These are phyloP conservation scores for Podospora pseudocomata DNA, from an alignment of 495 filamentous ascomycete species.

Conservation along the genomic window DNA sequence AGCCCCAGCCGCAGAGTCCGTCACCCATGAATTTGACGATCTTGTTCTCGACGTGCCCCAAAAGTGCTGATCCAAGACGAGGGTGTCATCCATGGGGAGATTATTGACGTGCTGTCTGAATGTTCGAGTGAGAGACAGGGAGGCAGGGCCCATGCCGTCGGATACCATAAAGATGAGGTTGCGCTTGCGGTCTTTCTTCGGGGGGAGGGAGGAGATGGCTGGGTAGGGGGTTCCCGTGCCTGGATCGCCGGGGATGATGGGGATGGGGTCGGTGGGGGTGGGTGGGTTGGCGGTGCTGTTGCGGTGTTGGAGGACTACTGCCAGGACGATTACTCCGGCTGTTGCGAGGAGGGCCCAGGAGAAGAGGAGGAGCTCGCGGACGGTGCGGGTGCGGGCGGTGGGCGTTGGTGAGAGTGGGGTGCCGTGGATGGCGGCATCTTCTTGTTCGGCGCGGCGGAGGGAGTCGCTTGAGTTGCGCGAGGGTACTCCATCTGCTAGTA, in stretches of 20 bases:
- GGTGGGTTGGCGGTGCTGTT: conserved; percentile 30
- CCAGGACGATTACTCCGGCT: conserved; percentile 67
- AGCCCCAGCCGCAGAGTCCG: conserved; percentile 91
- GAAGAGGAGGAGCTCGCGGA: conserved; percentile 65
- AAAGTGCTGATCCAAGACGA: conserved; percentile 78
- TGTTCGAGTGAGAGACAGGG: conserved; percentile 75
- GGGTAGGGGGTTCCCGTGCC: conserved; percentile 55
- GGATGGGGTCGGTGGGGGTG: conserved; percentile 2
- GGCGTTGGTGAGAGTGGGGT: conserved; percentile 1
- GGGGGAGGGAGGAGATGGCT: conserved; percentile 55
- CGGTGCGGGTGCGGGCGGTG: conserved; percentile 15
- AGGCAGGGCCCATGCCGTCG: conserved; percentile 95
- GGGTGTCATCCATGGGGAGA: conserved; percentile 63
- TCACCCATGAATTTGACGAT: conserved; percentile 76
- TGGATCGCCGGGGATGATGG: conserved; percentile 10
- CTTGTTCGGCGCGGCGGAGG: conserved; percentile 28
- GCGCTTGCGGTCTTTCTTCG: conserved; percentile 63
- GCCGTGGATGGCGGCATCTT: conserved; percentile 32
- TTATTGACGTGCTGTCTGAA: conserved; percentile 69
- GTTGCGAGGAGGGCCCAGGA: conserved; percentile 89
- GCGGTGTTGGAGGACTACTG: conserved; percentile 67
- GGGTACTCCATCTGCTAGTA: conserved; percentile 24
- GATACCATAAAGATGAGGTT: conserved; percentile 99
- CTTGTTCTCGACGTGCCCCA: conserved; percentile 87
- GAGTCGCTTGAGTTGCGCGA: conserved; percentile 24